Base-by-base conservation (phyloP, 1,284 basidiomycete species). In the Irpex lacteus region DNA sequence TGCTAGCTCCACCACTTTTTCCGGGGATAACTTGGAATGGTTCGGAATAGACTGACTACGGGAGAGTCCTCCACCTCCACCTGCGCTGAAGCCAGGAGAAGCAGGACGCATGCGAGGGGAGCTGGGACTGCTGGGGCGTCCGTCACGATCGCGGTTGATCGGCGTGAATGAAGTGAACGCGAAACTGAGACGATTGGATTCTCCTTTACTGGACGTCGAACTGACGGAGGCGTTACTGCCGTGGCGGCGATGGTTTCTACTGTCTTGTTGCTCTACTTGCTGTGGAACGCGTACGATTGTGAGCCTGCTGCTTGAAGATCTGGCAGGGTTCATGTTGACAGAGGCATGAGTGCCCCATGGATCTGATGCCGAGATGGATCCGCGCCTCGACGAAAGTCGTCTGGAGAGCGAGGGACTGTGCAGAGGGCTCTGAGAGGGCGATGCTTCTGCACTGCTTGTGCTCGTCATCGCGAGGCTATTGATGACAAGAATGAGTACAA, bases 231-330 rank as follows among this genome's bases (percentile, higher is more conserved):
- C 71, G 67, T 75, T 77, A 69, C 75, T 80, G 18, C 79, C 78
- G 58, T 73, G 72, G 60, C 76, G 74, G 44, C 74, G 67, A 63
- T 75, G 74, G 52, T 68, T 69, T 34, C 70, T 65, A 32, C 66
- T 64, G 52, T 71, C 73, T 47, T 72, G 70, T 59, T 73, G 67
- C 26, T 73, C 70, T 19, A 65, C 59, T 62, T 54, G 74, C 63
- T 66, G 77, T 50, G 77, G 77, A 56, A 91, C 86, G 62, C 88
- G 86, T 52, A 92, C 87, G 75, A 93, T 91, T 60, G 89, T 91
- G 54, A 93, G 81, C 2, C 80, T 86, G 73, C 86, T 90, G 37
- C 85, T 84, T 0, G 85, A 82, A 1, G 83, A 78, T 65, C 86
- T 76, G 60, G 77, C 76, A 4, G 85, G 82, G 72, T 85, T 80